A percentile compares a stretch with the other conserved stretches of the same genome.
Conservation (phyloP, 2,329 filamentous ascomycete species). For the Stromatinia cepivora region DNA sequence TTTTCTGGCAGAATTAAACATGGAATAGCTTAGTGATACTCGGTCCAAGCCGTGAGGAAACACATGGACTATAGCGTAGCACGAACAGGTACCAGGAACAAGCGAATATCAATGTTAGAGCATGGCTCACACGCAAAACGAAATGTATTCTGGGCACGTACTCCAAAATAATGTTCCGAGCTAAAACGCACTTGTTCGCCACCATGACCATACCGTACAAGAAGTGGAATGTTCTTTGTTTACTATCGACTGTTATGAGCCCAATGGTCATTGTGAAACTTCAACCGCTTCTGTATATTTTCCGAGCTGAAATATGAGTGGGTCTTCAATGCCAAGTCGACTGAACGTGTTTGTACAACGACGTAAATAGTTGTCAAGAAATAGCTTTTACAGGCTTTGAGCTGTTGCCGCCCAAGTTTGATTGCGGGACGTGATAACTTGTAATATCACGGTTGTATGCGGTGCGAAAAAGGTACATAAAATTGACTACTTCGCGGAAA, state of each 20-base stretch:
- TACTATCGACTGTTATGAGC: not conserved
- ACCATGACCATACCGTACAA: not conserved
- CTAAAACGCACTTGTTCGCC: not conserved
- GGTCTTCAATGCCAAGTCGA: not conserved
- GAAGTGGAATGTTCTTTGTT: not conserved
- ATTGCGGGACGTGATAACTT: not conserved
- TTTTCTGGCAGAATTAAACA: not conserved
- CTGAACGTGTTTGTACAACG: not conserved
- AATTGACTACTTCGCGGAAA: not conserved
- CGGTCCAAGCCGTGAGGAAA: not conserved
- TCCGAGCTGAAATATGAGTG: slow-evolving; percentile 4
- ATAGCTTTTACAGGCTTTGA: too few species aligned
- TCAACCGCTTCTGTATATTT: not conserved
- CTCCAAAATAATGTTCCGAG: not conserved
- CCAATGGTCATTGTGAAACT: not conserved
- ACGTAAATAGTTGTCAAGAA: not conserved
- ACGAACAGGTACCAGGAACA: slow-evolving; percentile 9
- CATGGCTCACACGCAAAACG: not conserved
- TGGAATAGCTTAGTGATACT: not conserved
- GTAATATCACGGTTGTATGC: not conserved
- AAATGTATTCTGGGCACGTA: not conserved
- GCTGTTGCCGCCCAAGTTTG: not conserved
- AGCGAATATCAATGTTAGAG: not conserved
- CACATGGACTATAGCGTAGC: not conserved
- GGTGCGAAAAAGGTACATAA: not conserved